Percentiles rank a stretch among this genome's conserved stretches.
phyloP scores from a whole-genome alignment of 2,329 filamentous ascomycete species.

The Aureobasidium sp. region DNA sequence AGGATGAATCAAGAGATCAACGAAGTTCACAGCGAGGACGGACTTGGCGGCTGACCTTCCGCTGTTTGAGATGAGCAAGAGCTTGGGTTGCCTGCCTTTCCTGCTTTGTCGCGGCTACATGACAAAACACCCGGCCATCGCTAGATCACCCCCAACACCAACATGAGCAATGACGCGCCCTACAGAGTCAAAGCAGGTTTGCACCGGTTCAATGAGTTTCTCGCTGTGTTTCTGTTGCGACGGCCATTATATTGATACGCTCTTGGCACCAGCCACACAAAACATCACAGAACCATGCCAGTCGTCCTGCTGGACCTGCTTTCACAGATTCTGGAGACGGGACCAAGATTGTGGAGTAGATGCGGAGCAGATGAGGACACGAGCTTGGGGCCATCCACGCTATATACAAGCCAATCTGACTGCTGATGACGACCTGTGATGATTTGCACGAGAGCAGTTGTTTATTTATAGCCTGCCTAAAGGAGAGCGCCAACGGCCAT shows the following conservation, averaged over 20 bases:
- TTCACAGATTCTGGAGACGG: not conserved
- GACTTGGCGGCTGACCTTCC: not conserved
- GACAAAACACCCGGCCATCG: not conserved
- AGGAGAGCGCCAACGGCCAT: not conserved
- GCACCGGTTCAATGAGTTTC: not conserved
- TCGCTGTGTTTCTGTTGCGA: not conserved
- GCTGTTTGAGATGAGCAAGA: not conserved
- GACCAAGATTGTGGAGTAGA: not conserved
- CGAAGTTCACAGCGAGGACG: not conserved
- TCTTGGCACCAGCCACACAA: not conserved
- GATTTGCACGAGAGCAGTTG: constrained; percentile 7
- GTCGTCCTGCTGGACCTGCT: not conserved
- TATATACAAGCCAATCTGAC: constrained; percentile 2
- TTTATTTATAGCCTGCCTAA: constrained; percentile 8
- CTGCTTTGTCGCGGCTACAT: not conserved
- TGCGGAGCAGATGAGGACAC: constrained; percentile 5
- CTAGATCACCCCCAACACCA: not conserved
- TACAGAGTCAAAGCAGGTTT: constrained; percentile 7
- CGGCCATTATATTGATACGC: constrained; percentile 1
- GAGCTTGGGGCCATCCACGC: not conserved
- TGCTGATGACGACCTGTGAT: not conserved
- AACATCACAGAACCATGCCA: not conserved
- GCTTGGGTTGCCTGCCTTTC: not conserved
- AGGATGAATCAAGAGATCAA: not conserved
- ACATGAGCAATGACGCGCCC: not conserved